A percentile compares a stretch with the other conserved stretches of the same genome.
Evolutionary conservation across 2,329 filamentous ascomycete species (phyloP).

Genomic region (Colletotrichum spinosum): DNA sequence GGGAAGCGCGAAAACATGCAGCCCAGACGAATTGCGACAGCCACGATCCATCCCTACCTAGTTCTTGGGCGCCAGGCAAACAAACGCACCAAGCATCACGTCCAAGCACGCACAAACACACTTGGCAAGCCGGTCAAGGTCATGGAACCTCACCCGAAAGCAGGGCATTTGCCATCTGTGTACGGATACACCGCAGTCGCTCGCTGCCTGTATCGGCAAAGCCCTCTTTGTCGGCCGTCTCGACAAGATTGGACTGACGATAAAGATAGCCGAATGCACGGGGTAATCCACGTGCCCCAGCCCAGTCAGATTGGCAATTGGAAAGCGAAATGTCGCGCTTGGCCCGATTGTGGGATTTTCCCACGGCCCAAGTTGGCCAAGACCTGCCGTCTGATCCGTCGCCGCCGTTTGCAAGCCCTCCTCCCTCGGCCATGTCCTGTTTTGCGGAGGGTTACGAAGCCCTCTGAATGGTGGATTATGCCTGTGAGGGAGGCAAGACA

Average conservation of each 20-base stretch:
- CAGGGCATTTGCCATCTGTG: no score
- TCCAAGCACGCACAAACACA: not conserved
- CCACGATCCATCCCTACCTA: conserved; percentile 7
- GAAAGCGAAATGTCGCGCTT: conserved; percentile 32
- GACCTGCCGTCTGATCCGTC: conserved; percentile 36
- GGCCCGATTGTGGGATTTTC: conserved; percentile 26
- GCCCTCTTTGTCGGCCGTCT: conserved; percentile 26
- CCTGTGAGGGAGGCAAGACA: conserved; percentile 6
- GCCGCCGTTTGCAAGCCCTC: conserved; percentile 12
- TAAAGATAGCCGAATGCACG: conserved; percentile 35
- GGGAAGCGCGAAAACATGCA: not conserved
- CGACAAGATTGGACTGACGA: conserved; percentile 29
- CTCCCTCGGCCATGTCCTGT: not conserved
- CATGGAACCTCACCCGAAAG: no score
- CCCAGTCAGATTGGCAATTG: conserved; percentile 24
- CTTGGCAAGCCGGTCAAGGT: no score
- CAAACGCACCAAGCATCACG: conserved; percentile 11
- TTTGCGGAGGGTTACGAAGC: conserved; percentile 17
- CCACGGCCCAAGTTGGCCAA: conserved; percentile 30
- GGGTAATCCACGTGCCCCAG: conserved; percentile 34
- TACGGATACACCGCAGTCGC: conserved; percentile 11
- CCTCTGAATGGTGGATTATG: conserved; percentile 12
- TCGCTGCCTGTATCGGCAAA: not conserved
- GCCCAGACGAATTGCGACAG: conserved; percentile 15
- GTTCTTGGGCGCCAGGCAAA: not conserved